A percentile compares a stretch with the other conserved stretches of the same genome.
phyloP scores from a whole-genome alignment of 129 eudicot genomes.

The Chrysanthemum lavandulifolium region DNA sequence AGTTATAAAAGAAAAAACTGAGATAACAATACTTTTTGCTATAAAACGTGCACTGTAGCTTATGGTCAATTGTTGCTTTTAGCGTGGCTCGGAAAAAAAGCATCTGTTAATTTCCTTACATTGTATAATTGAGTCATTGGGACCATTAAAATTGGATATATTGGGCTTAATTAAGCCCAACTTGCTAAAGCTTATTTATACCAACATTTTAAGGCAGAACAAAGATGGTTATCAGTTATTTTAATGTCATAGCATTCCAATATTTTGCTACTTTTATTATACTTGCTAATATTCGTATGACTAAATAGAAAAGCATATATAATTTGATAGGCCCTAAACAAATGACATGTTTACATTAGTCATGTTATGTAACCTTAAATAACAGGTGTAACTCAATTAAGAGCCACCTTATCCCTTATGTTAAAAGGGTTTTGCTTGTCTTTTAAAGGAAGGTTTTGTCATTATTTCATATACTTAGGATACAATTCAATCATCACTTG shows the following conservation, averaged over 20 bases:
- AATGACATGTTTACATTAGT: neutral
- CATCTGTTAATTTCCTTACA: too few species aligned
- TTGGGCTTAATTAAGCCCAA: neutral
- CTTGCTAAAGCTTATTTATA: neutral
- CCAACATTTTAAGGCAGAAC: neutral
- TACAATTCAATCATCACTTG: slow-evolving; percentile 22
- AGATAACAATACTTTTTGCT: too few species aligned
- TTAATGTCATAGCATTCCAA: neutral
- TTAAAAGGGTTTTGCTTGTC: slow-evolving; percentile 29
- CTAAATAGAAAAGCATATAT: too few species aligned
- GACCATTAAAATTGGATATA: neutral
- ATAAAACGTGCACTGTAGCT: too few species aligned
- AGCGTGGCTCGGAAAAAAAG: too few species aligned
- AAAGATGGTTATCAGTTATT: neutral
- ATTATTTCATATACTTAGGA: slow-evolving; percentile 11
- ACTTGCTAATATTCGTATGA: neutral
- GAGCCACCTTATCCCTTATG: slow-evolving; percentile 23
- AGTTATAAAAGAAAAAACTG: too few species aligned
- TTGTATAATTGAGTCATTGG: too few species aligned
- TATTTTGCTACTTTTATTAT: neutral
- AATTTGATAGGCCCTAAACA: too few species aligned
- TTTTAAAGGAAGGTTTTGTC: slow-evolving; percentile 31
- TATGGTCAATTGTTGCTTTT: too few species aligned
- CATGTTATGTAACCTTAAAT: neutral
- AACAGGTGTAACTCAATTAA: neutral